Base-by-base conservation (phyloP, 495 filamentous ascomycete species). In the Penicillium psychrofluorescens region DNA sequence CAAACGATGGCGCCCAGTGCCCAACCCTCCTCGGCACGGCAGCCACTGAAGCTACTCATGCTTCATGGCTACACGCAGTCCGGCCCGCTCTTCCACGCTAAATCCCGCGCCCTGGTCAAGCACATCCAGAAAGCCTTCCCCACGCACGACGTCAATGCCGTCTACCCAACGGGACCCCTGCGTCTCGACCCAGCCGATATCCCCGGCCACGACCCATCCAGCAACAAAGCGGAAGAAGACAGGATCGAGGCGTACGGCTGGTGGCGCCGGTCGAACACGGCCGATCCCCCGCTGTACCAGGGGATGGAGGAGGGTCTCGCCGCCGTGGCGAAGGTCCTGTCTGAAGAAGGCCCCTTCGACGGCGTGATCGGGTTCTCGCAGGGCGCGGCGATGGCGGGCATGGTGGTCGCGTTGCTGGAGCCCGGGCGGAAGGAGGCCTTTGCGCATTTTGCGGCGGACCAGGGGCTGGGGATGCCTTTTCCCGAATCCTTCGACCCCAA, bases 31-130 rank as follows among this genome's bases (percentile, higher is more conserved):
- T 41, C 46, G 10, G 29, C 44, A 34, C 54, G 63, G 54, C 46
- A 68, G 55, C 58, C 70, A 33, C 56, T 76, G 56, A 71, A 75
- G 68, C 62, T 80, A 66, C 53, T 82, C 66, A 62, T 80, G 73
- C 69, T 77, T 33, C 71, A 75, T 42, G 73, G 91, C 65, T 97
- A 85, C 79, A 95, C 91, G 1, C 92, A 97, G 74, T 90, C 88
- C 29, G 89, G 90, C 29, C 59, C 80, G 1, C 68, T 88, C 58
- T 97, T 96, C 80, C 82, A 80, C 67, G 77, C 84, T 64, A 97
- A 96, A 72, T 91, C 85, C 50, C 83, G 84, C 62, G 90, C 88
- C 15, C 75, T 96, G 11, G 74, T 86, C 55, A 96, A 95, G 63
- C 59, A 78, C 56, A 77, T 96, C 39, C 69, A 72, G 40, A 95